These are phyloP conservation scores for Fusarium zealandicum DNA, from an alignment of 2,329 filamentous ascomycete species.

Conservation along the genomic window DNA sequence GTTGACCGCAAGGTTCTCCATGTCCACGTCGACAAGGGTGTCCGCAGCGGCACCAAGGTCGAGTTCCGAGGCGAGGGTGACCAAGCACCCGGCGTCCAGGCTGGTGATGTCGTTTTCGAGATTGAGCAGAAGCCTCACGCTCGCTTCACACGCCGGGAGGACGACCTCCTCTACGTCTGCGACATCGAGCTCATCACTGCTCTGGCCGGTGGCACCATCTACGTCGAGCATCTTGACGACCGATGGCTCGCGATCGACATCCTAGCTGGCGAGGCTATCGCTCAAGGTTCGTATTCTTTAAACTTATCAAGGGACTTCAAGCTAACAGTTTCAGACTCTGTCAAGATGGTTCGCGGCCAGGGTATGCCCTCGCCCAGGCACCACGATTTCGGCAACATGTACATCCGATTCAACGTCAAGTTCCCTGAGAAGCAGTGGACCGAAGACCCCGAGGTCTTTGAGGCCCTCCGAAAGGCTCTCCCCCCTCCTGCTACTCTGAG, in stretches of 20 bases:
- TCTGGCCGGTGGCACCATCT: conserved; percentile 87
- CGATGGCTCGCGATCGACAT: conserved; percentile 96
- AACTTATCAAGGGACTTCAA: conserved; percentile 5
- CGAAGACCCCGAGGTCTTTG: conserved; percentile 72
- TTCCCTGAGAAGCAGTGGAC: conserved; percentile 85
- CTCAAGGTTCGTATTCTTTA: conserved; percentile 72
- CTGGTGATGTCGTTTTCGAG: conserved; percentile 97
- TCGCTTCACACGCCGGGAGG: conserved; percentile 93
- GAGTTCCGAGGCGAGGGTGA: conserved; percentile 98
- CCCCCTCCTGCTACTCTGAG: conserved; percentile 71
- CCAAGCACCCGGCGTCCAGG: conserved; percentile 89
- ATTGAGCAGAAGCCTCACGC: conserved; percentile 99
- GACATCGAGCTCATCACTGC: conserved; percentile 97
- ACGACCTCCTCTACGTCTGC: conserved; percentile 93
- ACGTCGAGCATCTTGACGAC: conserved; percentile 96
- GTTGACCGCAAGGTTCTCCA: conserved; percentile 98
- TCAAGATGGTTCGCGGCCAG: conserved; percentile 95
- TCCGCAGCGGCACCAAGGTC: conserved; percentile 92
- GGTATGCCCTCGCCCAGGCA: conserved; percentile 97
- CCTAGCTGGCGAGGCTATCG: conserved; percentile 91
- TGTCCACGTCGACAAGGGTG: conserved; percentile 95
- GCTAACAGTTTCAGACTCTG: conserved; percentile 66
- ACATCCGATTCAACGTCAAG: conserved; percentile 97
- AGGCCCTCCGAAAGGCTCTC: conserved; percentile 83
- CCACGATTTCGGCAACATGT: conserved; percentile 94